Evolutionary conservation across 2,329 filamentous ascomycete species (phyloP), one percentile per base, ranked within the genome.

Genomic region (Huntiella abstrusa): DNA sequence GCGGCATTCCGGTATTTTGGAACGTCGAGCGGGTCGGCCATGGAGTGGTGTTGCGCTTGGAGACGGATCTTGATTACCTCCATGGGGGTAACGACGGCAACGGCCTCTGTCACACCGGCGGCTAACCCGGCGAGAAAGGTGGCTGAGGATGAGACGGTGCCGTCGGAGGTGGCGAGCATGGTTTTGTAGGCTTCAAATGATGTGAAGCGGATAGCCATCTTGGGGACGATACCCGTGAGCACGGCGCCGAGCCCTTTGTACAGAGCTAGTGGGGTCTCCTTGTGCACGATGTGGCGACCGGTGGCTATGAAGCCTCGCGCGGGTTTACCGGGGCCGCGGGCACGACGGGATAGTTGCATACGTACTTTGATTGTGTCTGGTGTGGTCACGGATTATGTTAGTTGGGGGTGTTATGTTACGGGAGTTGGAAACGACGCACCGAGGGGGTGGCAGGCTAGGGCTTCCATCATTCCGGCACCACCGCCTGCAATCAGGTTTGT

Each of bases 171-270:
- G 38, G 83, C 77, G 17, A 95, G 69, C 51, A 81, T 51, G 59
- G 85, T 77, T 73, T 96, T 96, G 66, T 96, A 98, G 60, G 75
- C 77, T 63, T 96, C 91, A 64, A 96, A 98, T 47, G 84, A 93
- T 41, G 88, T 94, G 66, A 98, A 98, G 35, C 91, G 83, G 61
- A 96, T 98, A 51, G 91, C 91, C 91, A 98, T 98, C 66, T 98
- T 98, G 47, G 91, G 91, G 16, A 98, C 77, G 61, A 98, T 98
- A 54, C 91, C 91, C 17, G 87, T 95, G 49, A 96, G 63, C 37
- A 98, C 91, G 47, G 91, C 91, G 51, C 91, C 91, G n/a, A 98
- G 75, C 54, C 91, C 91, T 69, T 98, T 98, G 73, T 98, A 98
- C 49, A 98, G 68, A 52, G 83, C 91, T 33, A 98, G 68, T 1